Percentiles rank a stretch among this genome's conserved stretches.
Conservation (phyloP, 2,329 filamentous ascomycete species). For the Uncinocarpus reesii region DNA sequence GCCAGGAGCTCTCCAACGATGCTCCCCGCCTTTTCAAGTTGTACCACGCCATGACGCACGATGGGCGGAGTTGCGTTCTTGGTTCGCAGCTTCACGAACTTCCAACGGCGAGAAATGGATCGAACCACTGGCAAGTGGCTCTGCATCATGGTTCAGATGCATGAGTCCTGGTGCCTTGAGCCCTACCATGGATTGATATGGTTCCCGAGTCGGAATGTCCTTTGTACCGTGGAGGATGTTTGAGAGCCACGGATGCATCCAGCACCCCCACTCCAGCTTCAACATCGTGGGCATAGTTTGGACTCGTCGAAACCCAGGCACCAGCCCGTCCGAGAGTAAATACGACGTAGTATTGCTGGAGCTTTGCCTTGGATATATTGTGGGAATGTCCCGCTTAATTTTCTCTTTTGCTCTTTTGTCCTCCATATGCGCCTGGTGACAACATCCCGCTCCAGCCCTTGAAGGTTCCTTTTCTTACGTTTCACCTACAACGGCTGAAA, state of each 20-base stretch:
- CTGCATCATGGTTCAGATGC: too few relatives aligned
- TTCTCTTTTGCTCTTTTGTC: background rate
- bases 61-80: too few relatives aligned
- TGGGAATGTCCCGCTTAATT: background rate
- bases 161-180: too few relatives aligned
- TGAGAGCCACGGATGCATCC: background rate
- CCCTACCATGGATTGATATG: too few relatives aligned
- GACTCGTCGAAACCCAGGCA: too few relatives aligned
- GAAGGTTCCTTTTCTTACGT: background rate
- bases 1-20: background rate
- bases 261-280: background rate
- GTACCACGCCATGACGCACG: background rate
- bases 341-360: slow-evolving; percentile 1
- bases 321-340: background rate
- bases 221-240: background rate
- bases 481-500: background rate
- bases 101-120: too few relatives aligned
- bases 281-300: background rate
- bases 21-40: background rate
- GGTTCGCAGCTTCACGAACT: too few relatives aligned
- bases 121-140: too few relatives aligned
- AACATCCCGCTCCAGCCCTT: background rate
- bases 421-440: background rate
- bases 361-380: background rate
- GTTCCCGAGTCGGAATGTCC: background rate